phyloP scores from a whole-genome alignment of 208 protist species.

The Leishmania arabica region DNA sequence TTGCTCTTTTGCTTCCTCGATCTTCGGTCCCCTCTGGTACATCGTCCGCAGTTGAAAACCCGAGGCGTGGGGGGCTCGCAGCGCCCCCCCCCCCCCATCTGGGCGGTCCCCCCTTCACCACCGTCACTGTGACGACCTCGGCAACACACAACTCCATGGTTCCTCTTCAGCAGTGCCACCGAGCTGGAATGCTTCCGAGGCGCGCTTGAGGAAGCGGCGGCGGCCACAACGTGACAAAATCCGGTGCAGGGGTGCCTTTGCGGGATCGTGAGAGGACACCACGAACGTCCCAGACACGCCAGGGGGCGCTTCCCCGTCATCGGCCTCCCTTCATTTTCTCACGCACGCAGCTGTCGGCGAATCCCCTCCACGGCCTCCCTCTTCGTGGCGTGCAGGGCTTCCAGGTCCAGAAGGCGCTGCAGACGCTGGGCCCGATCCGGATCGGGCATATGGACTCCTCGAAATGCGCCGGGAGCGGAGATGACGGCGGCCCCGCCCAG shows the following conservation, averaged over 20 bases:
- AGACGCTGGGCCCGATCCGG: conserved; percentile 33
- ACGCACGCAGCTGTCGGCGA: conserved; percentile 44
- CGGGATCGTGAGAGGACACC: neutral
- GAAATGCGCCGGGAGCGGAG: neutral
- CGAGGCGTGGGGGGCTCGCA: neutral
- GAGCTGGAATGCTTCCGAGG: neutral
- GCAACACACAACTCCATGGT: neutral
- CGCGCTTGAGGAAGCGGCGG: neutral
- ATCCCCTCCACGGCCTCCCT: conserved; percentile 53
- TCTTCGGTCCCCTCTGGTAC: neutral
- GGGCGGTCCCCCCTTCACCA: too few relatives aligned
- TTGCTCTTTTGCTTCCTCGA: neutral
- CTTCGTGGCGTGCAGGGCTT: conserved; percentile 57
- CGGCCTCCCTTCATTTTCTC: neutral
- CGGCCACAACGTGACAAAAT: neutral
- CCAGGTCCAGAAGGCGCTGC: conserved; percentile 55
- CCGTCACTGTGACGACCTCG: neutral
- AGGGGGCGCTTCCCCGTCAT: neutral
- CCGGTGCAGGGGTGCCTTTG: neutral
- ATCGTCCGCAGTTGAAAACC: neutral
- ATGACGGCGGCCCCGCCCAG: neutral
- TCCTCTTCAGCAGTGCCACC: neutral
- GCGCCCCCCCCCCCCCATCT: neutral
- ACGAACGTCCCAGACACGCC: neutral
- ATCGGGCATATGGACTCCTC: neutral